A percentile compares a stretch with the other conserved stretches of the same genome.
These are phyloP conservation scores for Parafenestella ontariensis DNA, from an alignment of 2,329 filamentous ascomycete genomes.

Conservation along the genomic window DNA sequence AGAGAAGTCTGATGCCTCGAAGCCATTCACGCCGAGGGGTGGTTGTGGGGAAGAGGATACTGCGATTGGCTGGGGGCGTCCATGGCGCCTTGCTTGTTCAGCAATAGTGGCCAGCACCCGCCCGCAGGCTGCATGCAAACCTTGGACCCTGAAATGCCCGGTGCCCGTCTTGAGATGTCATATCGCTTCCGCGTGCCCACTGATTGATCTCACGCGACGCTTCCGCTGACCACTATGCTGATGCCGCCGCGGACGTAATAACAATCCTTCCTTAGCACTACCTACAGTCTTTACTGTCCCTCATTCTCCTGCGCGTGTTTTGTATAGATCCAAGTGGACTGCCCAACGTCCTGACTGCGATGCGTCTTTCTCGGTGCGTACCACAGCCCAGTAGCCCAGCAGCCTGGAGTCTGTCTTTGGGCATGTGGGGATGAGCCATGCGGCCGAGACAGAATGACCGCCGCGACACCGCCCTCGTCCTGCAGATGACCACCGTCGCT, in stretches of 20 bases:
- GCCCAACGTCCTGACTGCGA: background rate
- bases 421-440: slow-evolving; percentile 20
- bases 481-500: slow-evolving; percentile 35
- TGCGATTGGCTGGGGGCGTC: slow-evolving; percentile 8
- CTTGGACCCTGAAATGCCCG: slow-evolving; percentile 21
- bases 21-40: slow-evolving; percentile 12
- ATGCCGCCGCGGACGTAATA: slow-evolving; percentile 8
- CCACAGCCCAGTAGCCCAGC: slow-evolving; percentile 5
- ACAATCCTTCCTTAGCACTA: background rate
- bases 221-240: slow-evolving; percentile 8
- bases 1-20: background rate
- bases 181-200: slow-evolving; percentile 6
- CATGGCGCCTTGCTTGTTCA: background rate
- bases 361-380: slow-evolving; percentile 7
- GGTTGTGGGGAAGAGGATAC: slow-evolving; percentile 1
- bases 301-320: no score
- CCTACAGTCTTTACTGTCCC: background rate
- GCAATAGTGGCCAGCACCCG: background rate
- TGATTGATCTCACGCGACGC: slow-evolving; percentile 13
- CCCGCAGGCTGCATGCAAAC: no score
- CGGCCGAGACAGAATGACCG: slow-evolving; percentile 20
- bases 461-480: slow-evolving; percentile 28
- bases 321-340: no score
- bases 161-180: no score
- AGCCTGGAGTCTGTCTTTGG: slow-evolving; percentile 6